These are phyloP conservation scores for Ettlia oleoabundans DNA, from an alignment of 139 green algal species.

Conservation along the genomic window DNA sequence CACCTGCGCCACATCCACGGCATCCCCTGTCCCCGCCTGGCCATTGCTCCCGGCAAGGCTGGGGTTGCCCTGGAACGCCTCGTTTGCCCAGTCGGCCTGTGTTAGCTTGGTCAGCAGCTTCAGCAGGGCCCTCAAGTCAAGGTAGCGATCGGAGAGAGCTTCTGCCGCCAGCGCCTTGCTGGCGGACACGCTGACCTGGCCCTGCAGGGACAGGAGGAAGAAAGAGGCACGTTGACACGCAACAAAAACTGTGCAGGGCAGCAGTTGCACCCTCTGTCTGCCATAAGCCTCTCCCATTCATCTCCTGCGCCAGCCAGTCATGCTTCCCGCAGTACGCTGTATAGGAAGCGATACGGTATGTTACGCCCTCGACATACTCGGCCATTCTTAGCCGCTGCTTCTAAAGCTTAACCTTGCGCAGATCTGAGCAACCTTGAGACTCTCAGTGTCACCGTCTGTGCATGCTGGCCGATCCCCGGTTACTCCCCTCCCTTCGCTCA, in stretches of 20 bases:
- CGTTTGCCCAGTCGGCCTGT: constrained; percentile 54
- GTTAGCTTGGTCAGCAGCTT: constrained; percentile 82
- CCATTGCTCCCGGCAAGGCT: background rate
- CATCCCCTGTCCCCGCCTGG: background rate
- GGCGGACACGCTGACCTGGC: constrained; percentile 37
- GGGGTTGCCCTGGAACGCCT: background rate
- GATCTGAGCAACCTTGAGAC: no score
- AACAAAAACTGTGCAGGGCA: no score
- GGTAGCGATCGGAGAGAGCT: constrained; percentile 57
- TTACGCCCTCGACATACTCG: no score
- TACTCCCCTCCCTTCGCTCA: background rate
- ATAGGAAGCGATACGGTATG: no score
- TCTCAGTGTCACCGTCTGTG: no score
- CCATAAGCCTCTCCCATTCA: no score
- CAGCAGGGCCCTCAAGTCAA: constrained; percentile 82
- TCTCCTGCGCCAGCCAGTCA: no score
- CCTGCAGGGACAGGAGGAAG: constrained; percentile 11
- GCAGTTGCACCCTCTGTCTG: no score
- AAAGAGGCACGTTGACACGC: background rate
- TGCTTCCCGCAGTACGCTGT: no score
- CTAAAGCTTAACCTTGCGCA: no score
- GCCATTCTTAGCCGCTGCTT: no score
- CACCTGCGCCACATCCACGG: constrained; percentile 46
- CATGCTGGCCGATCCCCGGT: no score
- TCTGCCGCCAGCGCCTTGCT: constrained; percentile 43